Evolutionary conservation across 495 filamentous ascomycete genomes (phyloP).

Genomic region (Parachaetomium inaequale): DNA sequence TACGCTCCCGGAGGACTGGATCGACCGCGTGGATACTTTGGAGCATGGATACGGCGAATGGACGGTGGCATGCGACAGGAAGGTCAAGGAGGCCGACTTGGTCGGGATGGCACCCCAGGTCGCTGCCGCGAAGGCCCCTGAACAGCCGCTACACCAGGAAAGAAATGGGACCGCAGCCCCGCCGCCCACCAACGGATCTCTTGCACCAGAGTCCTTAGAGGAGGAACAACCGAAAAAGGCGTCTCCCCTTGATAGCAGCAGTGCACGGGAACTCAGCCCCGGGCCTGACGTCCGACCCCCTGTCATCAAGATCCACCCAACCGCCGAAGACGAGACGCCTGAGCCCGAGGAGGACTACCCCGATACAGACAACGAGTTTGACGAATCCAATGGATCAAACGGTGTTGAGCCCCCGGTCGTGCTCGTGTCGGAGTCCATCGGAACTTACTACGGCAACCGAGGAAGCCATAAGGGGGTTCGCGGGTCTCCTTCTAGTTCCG

Average conservation of each 20-base stretch:
- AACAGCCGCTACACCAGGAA: background rate
- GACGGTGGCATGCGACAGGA: conserved; percentile 50
- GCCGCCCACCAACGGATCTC: background rate
- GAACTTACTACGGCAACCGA: background rate
- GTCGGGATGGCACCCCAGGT: conserved; percentile 11
- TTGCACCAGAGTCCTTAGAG: background rate
- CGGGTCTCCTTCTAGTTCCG: conserved; percentile 2
- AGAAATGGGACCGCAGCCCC: background rate
- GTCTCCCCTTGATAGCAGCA: background rate
- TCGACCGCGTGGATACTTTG: conserved; percentile 74
- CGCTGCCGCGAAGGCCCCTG: background rate
- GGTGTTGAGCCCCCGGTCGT: background rate
- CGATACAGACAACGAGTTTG: background rate
- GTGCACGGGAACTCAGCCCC: background rate
- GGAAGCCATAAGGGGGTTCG: background rate
- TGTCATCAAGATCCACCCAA: conserved; percentile 24
- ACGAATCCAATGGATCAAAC: background rate
- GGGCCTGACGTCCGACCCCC: background rate
- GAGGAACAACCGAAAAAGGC: background rate
- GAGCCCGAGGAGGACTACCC: background rate
- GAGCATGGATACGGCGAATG: conserved; percentile 79
- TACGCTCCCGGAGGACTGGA: conserved; percentile 80
- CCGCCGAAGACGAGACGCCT: conserved; percentile 12
- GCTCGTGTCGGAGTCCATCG: background rate
- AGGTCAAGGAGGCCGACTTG: conserved; percentile 37